Base-by-base conservation (phyloP, 768 basidiomycete genomes). In the Pulveroboletus sp. region DNA sequence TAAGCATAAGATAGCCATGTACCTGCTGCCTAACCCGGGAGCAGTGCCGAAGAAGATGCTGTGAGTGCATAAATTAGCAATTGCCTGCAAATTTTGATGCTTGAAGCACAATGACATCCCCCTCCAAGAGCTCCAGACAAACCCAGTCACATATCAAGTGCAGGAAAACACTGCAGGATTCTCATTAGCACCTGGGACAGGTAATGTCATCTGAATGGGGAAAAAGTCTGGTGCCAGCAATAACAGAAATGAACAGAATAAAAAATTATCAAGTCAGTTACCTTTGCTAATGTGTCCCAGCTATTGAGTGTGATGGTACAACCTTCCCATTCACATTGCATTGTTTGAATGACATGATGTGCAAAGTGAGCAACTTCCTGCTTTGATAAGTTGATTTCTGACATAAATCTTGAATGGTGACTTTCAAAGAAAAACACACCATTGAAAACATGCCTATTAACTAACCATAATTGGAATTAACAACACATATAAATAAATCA, bases 301-400 rank as follows among this genome's bases (percentile, higher is more conserved):
- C 66, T 60, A 42, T 67, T 67, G 18, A 67, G 58, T 46, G 41
- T 47, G n/a, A 56, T 42, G 26, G 50, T 32, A 43, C 66, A 67
- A 11, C 42, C 57, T 17, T 60, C 60, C 66, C 66, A 67, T 9
- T 67, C 66, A 54, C 66, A 67, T 7, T 50, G 63, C 36, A 62
- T 54, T 38, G 46, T 32, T n/a, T 60, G 62, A 3, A 68, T 60
- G 28, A 56, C 54, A 56, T 35, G 37, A 26, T 50, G 59, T 54
- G 66, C 61, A 46, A 69, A 24, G 6, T 55, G 18, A 36, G 56
- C 14, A 26, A 64, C n/a, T 5, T 40, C 44, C 28, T 64, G 55
- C 24, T 47, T 59, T 45, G 66, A 62, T 14, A 69, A 46, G 38
- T 47, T 43, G 46, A 50, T n/a, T 26, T 50, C 41, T 50, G 49